These are phyloP conservation scores for Diplodia seriata DNA, from an alignment of 2,329 filamentous ascomycete species.

Conservation along the genomic window DNA sequence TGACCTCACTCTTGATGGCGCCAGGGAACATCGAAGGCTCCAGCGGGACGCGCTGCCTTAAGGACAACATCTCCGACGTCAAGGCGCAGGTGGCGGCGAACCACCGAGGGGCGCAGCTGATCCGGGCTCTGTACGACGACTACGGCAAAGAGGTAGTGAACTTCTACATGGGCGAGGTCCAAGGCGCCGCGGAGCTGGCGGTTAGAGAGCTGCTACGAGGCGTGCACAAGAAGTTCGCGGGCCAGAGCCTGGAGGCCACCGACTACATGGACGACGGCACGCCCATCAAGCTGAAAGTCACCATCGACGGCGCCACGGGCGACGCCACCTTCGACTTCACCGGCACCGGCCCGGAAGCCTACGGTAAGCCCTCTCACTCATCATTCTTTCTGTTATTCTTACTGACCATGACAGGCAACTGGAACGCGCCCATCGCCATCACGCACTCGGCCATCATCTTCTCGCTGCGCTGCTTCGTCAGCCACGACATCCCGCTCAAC, in stretches of 20 bases:
- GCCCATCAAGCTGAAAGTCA: conserved; percentile 44
- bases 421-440: conserved; percentile 51
- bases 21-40: conserved; percentile 50
- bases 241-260: conserved; percentile 28
- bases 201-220: conserved; percentile 33
- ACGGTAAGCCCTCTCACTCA: too few species aligned
- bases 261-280: conserved; percentile 55
- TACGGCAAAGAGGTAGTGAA: conserved; percentile 29
- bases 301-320: conserved; percentile 43
- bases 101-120: conserved; percentile 31
- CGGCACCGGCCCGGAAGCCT: conserved; percentile 48
- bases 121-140: conserved; percentile 32
- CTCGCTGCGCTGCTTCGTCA: conserved; percentile 42
- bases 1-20: conserved; percentile 42
- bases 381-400: too few species aligned
- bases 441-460: conserved; percentile 45
- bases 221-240: background rate
- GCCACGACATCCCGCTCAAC: conserved; percentile 45
- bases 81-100: conserved; percentile 35
- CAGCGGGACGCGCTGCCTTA: conserved; percentile 43
- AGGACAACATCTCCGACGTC: conserved; percentile 35
- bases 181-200: conserved; percentile 34
- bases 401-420: too few species aligned
- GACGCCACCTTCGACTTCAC: conserved; percentile 51
- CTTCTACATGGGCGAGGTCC: conserved; percentile 35